Evolutionary conservation across 495 filamentous ascomycete species (phyloP).

Genomic region (Clavariopsis aquatica): DNA sequence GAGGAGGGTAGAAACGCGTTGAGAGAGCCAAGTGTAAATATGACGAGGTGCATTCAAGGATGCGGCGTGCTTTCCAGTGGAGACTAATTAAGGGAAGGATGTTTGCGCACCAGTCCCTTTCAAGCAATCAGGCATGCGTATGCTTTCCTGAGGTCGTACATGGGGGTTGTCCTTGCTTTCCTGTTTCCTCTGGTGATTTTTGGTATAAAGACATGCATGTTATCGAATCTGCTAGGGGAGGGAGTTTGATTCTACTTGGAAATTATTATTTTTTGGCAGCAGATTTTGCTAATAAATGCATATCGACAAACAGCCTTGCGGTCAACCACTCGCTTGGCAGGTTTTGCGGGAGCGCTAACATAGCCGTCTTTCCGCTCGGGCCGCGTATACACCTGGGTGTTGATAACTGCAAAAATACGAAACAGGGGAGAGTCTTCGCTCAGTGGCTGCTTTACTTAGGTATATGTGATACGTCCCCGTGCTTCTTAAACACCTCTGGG

Average conservation of each 20-base stretch:
- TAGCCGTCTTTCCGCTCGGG: too few relatives aligned
- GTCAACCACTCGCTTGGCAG: too few relatives aligned
- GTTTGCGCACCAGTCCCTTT: background rate
- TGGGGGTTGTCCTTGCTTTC: background rate
- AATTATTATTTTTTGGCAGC: too few relatives aligned
- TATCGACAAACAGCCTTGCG: too few relatives aligned
- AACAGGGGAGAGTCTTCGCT: background rate
- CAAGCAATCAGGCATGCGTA: background rate
- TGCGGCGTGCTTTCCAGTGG: background rate
- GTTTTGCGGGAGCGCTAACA: too few relatives aligned
- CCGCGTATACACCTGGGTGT: too few relatives aligned
- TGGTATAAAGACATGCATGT: background rate
- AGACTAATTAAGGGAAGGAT: background rate
- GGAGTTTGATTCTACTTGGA: too few relatives aligned
- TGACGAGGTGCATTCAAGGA: background rate
- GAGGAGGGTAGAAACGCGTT: background rate
- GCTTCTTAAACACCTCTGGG: background rate
- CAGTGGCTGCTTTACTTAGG: too few relatives aligned
- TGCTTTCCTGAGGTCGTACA: background rate
- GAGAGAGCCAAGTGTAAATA: background rate
- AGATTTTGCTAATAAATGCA: too few relatives aligned
- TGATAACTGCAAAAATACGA: background rate
- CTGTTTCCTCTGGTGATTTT: background rate
- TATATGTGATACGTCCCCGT: too few relatives aligned
- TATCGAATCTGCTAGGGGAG: background rate